Evolutionary conservation across 257 asterid genomes (phyloP).

Genomic region (Datura wrightii): DNA sequence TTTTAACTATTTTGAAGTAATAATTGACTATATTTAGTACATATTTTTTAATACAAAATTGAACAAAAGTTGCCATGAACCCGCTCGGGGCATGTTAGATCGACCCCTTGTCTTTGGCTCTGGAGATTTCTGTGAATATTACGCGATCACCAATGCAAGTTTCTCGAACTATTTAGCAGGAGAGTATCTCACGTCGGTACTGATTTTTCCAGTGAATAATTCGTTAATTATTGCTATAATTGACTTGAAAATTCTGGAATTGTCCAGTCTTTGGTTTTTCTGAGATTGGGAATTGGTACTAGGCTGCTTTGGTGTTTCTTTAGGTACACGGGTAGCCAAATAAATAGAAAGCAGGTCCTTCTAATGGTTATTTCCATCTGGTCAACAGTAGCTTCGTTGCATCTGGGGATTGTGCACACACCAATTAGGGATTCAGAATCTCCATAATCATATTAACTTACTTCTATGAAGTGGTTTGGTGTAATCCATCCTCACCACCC

Average conservation of each 20-base stretch:
- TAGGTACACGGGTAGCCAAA: background rate
- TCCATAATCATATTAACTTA: background rate
- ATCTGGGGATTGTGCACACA: conserved; percentile 1
- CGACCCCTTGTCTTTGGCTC: background rate
- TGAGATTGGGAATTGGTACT: background rate
- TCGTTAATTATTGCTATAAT: background rate
- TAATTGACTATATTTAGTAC: background rate
- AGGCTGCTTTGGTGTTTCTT: background rate
- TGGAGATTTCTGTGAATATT: background rate
- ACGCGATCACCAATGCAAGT: background rate
- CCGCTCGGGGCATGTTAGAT: background rate
- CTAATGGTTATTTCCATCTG: background rate
- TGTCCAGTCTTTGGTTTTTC: background rate
- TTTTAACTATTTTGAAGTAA: background rate
- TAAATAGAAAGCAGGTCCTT: background rate
- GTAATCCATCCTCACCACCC: background rate
- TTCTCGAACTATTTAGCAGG: background rate
- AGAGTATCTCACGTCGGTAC: background rate
- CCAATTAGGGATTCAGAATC: background rate
- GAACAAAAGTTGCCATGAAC: background rate
- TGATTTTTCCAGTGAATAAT: background rate
- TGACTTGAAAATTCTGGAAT: background rate
- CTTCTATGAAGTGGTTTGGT: conserved; percentile 15
- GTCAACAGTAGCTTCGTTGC: background rate
- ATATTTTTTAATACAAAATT: background rate